Percentiles rank a stretch among this genome's conserved stretches.
These are phyloP conservation scores for Trametes maxima DNA, from an alignment of 768 basidiomycete genomes.

Conservation along the genomic window DNA sequence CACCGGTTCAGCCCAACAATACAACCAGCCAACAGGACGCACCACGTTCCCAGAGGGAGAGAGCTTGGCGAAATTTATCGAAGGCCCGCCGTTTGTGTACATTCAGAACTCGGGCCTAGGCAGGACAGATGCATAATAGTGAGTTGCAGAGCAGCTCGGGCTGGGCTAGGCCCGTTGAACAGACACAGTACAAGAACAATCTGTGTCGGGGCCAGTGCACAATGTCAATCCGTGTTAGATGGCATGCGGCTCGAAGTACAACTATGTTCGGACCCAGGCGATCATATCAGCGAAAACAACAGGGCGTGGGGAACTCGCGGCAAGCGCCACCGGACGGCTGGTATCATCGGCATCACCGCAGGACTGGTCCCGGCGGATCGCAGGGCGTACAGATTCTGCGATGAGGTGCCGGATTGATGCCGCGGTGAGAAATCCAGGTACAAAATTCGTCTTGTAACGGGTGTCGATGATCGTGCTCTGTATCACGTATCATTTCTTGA, in stretches of 20 bases:
- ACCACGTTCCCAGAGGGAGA: too few relatives aligned
- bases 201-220: too few relatives aligned
- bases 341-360: conserved; percentile 5
- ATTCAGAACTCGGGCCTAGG: too few relatives aligned
- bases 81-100: too few relatives aligned
- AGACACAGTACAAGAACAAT: not conserved
- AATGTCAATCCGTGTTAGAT: not conserved
- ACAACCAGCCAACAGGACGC: not conserved
- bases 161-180: too few relatives aligned
- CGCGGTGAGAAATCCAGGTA: too few relatives aligned
- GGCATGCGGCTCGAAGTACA: not conserved
- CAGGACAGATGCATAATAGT: too few relatives aligned
- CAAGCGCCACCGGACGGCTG: not conserved
- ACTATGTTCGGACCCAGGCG: not conserved
- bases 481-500: not conserved
- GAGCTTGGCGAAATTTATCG: too few relatives aligned
- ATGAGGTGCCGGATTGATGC: not conserved
- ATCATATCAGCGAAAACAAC: conserved; percentile 9
- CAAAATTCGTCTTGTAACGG: too few relatives aligned
- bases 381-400: not conserved
- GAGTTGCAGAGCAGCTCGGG: too few relatives aligned
- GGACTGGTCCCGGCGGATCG: not conserved
- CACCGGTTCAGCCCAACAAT: not conserved
- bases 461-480: not conserved
- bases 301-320: not conserved